phyloP scores from a whole-genome alignment of 306 rosid genomes.

The Ormosia emarginata region DNA sequence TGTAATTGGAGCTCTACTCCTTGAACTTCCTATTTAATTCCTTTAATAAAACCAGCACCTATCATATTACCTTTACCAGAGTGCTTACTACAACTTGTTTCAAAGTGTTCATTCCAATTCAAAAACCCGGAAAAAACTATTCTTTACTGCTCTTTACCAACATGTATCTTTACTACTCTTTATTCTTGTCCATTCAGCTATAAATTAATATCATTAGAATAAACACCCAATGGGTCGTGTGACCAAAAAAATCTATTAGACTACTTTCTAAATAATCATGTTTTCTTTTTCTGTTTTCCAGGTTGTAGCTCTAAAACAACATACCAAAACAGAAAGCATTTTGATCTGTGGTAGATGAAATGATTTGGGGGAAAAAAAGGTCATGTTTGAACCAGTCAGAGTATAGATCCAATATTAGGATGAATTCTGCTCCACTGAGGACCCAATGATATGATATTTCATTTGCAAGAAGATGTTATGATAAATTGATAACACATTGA shows the following conservation, averaged over 20 bases:
- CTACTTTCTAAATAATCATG: neutral
- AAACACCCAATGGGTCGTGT: neutral
- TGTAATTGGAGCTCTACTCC: too few relatives aligned
- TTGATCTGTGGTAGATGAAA: neutral
- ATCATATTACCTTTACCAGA: too few relatives aligned
- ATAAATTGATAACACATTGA: neutral
- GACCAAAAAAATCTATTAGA: neutral
- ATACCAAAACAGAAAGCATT: neutral
- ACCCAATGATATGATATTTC: too few relatives aligned
- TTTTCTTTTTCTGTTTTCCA: neutral
- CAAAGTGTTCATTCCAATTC: neutral
- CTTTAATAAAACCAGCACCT: too few relatives aligned
- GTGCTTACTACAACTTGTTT: neutral
- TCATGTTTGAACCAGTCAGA: too few relatives aligned
- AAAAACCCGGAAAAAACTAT: neutral
- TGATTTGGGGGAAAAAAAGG: too few relatives aligned
- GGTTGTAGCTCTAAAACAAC: neutral
- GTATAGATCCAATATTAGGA: too few relatives aligned
- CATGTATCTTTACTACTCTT: neutral
- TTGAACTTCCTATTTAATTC: too few relatives aligned
- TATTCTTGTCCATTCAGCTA: neutral
- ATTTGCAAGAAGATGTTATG: too few relatives aligned
- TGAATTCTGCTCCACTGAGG: too few relatives aligned
- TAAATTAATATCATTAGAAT: neutral
- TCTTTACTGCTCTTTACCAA: too few relatives aligned